A percentile compares a stretch with the other conserved stretches of the same genome.
Evolutionary conservation across 2,329 filamentous ascomycete species (phyloP).

Genomic region (Amphichorda felina): DNA sequence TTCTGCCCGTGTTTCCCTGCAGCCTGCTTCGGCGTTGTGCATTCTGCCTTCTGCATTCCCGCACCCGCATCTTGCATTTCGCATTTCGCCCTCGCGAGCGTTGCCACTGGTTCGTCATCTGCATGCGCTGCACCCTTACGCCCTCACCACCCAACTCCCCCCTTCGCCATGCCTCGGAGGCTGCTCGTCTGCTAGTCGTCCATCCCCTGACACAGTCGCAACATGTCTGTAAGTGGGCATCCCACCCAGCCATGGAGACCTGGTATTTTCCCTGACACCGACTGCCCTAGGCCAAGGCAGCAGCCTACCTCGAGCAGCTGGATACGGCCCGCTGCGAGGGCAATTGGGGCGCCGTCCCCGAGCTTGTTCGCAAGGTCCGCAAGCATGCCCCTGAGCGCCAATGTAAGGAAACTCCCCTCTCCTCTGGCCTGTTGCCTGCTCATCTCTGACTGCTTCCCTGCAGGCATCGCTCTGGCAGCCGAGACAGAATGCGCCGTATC

Average conservation of each 20-base stretch:
- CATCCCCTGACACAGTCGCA: neutral
- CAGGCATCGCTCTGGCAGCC: constrained; percentile 59
- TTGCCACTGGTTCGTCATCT: no score
- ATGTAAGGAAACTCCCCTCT: constrained; percentile 45
- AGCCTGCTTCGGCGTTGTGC: no score
- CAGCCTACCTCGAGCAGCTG: constrained; percentile 69
- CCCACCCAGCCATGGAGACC: neutral
- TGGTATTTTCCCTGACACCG: neutral
- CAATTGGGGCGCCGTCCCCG: constrained; percentile 75
- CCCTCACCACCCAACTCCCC: no score
- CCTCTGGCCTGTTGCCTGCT: neutral
- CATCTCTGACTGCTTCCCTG: neutral
- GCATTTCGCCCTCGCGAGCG: no score
- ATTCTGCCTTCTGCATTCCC: no score
- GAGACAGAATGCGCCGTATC: constrained; percentile 57
- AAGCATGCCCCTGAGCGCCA: constrained; percentile 82
- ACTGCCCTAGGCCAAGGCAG: constrained; percentile 54
- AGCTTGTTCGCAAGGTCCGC: constrained; percentile 82
- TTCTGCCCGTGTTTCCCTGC: no score
- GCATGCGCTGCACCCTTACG: no score
- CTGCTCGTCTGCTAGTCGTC: neutral
- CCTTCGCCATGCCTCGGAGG: no score
- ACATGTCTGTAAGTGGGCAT: neutral
- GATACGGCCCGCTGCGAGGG: constrained; percentile 81
- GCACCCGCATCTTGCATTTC: no score